phyloP scores from a whole-genome alignment of 2,329 filamentous ascomycete species.

The Xylariaceae sp. region DNA sequence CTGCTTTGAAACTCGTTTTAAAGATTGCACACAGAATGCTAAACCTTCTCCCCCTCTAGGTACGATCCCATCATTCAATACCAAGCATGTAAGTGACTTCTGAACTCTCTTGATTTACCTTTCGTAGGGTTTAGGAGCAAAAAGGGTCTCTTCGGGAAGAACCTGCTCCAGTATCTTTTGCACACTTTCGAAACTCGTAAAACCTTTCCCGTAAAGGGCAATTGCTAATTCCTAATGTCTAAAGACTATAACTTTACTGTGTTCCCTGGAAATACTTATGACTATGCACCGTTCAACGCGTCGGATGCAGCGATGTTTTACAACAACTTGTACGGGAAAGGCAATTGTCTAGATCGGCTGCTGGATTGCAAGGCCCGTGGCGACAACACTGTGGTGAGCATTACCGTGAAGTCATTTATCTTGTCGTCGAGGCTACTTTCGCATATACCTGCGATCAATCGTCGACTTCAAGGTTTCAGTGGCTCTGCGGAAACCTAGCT shows the following conservation, averaged over 20 bases:
- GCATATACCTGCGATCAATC: no score
- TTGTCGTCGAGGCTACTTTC: background rate
- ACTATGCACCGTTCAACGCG: constrained; percentile 57
- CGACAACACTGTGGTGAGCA: constrained; percentile 48
- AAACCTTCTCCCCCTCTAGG: constrained; percentile 38
- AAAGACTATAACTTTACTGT: constrained; percentile 62
- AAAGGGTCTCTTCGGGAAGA: background rate
- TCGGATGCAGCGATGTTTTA: constrained; percentile 57
- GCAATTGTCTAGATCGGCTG: constrained; percentile 66
- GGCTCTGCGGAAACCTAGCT: no score
- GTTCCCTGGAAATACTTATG: constrained; percentile 62
- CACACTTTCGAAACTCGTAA: no score
- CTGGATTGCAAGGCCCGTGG: constrained; percentile 59
- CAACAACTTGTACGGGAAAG: constrained; percentile 64
- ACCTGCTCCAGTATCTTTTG: background rate
- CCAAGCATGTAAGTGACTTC: constrained; percentile 50
- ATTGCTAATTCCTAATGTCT: background rate
- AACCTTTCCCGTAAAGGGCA: no score
- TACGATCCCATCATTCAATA: constrained; percentile 62
- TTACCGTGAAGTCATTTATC: background rate
- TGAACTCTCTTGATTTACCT: no score
- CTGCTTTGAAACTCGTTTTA: background rate
- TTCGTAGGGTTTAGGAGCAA: background rate
- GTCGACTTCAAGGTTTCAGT: no score
- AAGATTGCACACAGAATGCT: constrained; percentile 3